These are phyloP conservation scores for Metschnikowia corniflorae DNA, from an alignment of 805 yeast species.

Conservation along the genomic window DNA sequence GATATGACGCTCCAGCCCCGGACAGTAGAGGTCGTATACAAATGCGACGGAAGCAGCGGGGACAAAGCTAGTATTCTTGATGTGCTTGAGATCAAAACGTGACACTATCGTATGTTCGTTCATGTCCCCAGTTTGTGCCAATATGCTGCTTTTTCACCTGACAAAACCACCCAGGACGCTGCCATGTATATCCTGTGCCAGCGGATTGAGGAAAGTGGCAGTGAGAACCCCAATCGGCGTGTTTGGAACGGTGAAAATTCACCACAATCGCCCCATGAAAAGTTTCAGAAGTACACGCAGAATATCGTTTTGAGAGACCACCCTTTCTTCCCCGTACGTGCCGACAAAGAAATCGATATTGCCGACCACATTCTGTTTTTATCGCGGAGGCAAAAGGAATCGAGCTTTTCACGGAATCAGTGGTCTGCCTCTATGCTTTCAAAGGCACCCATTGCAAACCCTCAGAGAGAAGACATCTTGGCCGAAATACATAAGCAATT, in stretches of 20 bases:
- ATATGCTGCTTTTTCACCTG: constrained; percentile 31
- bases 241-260: no score
- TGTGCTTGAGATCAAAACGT: constrained; percentile 52
- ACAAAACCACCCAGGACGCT: constrained; percentile 21
- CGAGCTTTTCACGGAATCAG: no score
- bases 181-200: constrained; percentile 30
- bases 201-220: constrained; percentile 8
- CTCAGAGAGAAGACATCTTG: constrained; percentile 68
- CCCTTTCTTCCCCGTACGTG: constrained; percentile 25
- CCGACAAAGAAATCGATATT: constrained; percentile 24
- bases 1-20: constrained; percentile 55
- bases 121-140: constrained; percentile 50
- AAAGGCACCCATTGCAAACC: no score
- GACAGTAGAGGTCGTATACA: constrained; percentile 50
- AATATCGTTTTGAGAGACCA: constrained; percentile 9
- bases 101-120: constrained; percentile 53
- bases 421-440: no score
- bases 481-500: constrained; percentile 41
- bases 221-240: not conserved
- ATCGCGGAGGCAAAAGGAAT: no score
- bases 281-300: no score
- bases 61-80: constrained; percentile 27
- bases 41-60: constrained; percentile 42
- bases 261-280: no score
- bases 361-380: no score